Conservation (phyloP, 768 basidiomycete species). For the Gelatoporia subvermispora region DNA sequence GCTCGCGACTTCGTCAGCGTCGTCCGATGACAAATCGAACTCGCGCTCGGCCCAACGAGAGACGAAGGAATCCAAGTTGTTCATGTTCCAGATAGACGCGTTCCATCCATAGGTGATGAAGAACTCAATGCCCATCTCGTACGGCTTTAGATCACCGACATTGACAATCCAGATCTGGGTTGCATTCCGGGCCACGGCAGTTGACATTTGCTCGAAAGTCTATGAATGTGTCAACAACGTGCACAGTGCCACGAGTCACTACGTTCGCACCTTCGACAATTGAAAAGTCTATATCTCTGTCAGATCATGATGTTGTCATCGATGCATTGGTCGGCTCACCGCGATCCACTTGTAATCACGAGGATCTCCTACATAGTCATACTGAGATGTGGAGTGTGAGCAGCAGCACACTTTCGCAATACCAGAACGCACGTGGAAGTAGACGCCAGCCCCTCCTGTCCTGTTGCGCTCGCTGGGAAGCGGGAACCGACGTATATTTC, state of each 20-base stretch:
- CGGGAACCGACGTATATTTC: conserved; percentile 64
- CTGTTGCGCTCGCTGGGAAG: conserved; percentile 48
- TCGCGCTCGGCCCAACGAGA: conserved; percentile 59
- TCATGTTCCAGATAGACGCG: conserved; percentile 46
- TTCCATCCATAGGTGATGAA: conserved; percentile 65
- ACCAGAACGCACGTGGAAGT: conserved; percentile 32
- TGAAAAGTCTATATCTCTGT: conserved; percentile 18
- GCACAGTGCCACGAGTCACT: neutral
- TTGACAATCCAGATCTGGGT: conserved; percentile 66
- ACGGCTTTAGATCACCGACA: conserved; percentile 73
- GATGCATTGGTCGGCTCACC: conserved; percentile 26
- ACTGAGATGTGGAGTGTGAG: conserved; percentile 18
- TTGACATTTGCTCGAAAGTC: conserved; percentile 67
- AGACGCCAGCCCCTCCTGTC: conserved; percentile 66
- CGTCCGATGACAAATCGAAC: conserved; percentile 41
- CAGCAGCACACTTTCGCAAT: neutral
- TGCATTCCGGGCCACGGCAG: conserved; percentile 55
- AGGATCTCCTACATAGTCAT: conserved; percentile 58
- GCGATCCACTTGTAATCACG: conserved; percentile 72
- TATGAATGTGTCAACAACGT: conserved; percentile 13
- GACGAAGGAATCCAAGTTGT: conserved; percentile 51
- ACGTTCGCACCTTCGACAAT: conserved; percentile 39
- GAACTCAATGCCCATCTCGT: conserved; percentile 67
- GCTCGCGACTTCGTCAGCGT: conserved; percentile 40
- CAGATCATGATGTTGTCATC: neutral